These are phyloP conservation scores for Yamadazyma kitorensis DNA, from an alignment of 805 yeast species.

Conservation along the genomic window DNA sequence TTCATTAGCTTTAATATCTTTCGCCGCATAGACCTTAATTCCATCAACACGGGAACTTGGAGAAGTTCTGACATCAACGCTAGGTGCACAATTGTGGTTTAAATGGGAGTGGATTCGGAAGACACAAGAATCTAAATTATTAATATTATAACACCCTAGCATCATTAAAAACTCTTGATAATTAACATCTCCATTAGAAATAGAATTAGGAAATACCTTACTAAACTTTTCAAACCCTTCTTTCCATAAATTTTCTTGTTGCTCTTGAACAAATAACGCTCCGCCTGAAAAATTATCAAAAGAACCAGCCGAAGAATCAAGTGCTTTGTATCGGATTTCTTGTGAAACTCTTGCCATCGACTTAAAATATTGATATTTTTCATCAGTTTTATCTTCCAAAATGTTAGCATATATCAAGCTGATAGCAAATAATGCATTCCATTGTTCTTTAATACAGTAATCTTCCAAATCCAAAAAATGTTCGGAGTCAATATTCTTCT, in stretches of 20 bases:
- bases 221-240: conserved; percentile 52
- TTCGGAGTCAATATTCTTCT: conserved; percentile 37
- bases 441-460: conserved; percentile 60
- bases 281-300: conserved; percentile 53
- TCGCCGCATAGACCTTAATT: conserved; percentile 56
- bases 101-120: conserved; percentile 65
- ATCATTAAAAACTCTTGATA: conserved; percentile 57
- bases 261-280: conserved; percentile 53
- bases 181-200: conserved; percentile 19
- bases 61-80: conserved; percentile 49
- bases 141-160: conserved; percentile 73
- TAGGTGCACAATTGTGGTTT: conserved; percentile 77
- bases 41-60: conserved; percentile 47
- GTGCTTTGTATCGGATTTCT: conserved; percentile 56
- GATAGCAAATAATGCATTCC: conserved; percentile 68
- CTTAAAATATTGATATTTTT: conserved; percentile 44
- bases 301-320: conserved; percentile 53
- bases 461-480: conserved; percentile 57
- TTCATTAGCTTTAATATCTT: conserved; percentile 59
- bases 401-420: conserved; percentile 53
- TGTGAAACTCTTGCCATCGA: conserved; percentile 72
- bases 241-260: conserved; percentile 57
- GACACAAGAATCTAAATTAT: conserved; percentile 63
- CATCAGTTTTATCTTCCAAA: conserved; percentile 41
- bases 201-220: conserved; percentile 43